Percentiles rank a stretch among this genome's conserved stretches.
Conservation (phyloP, 2,329 filamentous ascomycete genomes). For the Aspergillus uvarum region DNA sequence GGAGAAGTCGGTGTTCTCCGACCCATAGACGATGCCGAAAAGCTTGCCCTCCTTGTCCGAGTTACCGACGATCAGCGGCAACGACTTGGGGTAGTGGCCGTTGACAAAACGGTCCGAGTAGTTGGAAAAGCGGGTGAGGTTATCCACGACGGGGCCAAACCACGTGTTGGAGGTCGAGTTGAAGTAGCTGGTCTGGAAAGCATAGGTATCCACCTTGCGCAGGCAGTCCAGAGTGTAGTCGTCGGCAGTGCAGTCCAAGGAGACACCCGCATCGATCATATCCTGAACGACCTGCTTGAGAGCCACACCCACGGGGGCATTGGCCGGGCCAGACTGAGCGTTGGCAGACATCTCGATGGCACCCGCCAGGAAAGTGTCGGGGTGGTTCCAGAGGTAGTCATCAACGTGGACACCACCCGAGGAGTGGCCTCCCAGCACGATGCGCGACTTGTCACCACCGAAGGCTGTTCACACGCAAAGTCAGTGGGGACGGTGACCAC, state of each 20-base stretch:
- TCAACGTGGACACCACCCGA: conserved; percentile 24
- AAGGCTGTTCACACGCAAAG: conserved; percentile 13
- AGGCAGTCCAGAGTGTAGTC: conserved; percentile 22
- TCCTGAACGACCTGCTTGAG: conserved; percentile 20
- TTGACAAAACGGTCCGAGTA: conserved; percentile 20
- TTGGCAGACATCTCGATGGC: conserved; percentile 27
- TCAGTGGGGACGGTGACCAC: not conserved
- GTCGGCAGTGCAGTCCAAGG: conserved; percentile 17
- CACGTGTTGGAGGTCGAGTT: conserved; percentile 26
- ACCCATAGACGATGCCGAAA: conserved; percentile 19
- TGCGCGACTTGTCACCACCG: conserved; percentile 22
- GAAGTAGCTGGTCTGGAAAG: conserved; percentile 23
- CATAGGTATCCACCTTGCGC: conserved; percentile 20
- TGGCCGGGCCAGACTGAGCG: conserved; percentile 21
- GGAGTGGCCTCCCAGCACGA: conserved; percentile 24
- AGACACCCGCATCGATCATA: conserved; percentile 19
- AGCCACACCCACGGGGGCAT: conserved; percentile 19
- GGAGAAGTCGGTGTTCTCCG: conserved; percentile 22
- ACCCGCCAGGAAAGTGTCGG: conserved; percentile 22
- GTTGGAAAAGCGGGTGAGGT: conserved; percentile 23
- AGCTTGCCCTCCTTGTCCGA: conserved; percentile 24
- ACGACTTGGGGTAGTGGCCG: conserved; percentile 19
- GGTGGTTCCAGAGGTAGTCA: conserved; percentile 27
- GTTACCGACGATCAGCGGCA: conserved; percentile 24
- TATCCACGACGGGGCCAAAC: conserved; percentile 21